These are phyloP conservation scores for Neonectria magnoliae DNA, from an alignment of 2,329 filamentous ascomycete species.

Conservation along the genomic window DNA sequence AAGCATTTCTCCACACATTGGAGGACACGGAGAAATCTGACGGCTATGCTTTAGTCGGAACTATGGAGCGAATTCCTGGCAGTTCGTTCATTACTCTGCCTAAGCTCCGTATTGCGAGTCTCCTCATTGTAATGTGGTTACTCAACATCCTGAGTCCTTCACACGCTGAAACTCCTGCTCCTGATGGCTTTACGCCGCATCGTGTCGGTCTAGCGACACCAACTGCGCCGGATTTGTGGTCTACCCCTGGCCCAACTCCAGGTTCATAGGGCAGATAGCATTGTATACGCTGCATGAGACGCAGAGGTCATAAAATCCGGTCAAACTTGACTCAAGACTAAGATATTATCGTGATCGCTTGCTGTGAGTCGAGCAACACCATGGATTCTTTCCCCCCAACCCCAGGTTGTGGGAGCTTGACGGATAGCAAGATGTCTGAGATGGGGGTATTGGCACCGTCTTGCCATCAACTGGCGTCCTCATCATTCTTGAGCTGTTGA, in stretches of 20 bases:
- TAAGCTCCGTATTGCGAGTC: background rate
- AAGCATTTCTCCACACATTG: background rate
- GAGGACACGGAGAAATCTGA: background rate
- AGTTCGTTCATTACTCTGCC: background rate
- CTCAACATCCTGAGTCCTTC: constrained; percentile 11
- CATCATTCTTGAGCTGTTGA: background rate
- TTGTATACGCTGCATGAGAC: background rate
- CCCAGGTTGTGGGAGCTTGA: too few relatives aligned
- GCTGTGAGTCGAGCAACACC: background rate
- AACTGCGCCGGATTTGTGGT: background rate
- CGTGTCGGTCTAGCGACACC: background rate
- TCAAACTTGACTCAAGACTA: too few relatives aligned
- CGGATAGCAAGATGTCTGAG: background rate
- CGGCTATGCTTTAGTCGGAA: background rate
- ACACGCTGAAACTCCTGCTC: background rate
- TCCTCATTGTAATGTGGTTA: constrained; percentile 3
- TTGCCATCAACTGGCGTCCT: background rate
- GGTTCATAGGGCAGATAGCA: background rate
- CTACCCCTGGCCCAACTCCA: background rate
- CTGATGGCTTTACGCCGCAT: constrained; percentile 7
- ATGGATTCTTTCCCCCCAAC: background rate
- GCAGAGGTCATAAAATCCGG: too few relatives aligned
- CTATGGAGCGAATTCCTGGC: background rate
- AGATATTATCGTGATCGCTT: background rate
- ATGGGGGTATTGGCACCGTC: too few relatives aligned